Percentiles rank a stretch among this genome's conserved stretches.
These are phyloP conservation scores for Nicotiana tabacum DNA, from an alignment of 257 asterid genomes.

Conservation along the genomic window DNA sequence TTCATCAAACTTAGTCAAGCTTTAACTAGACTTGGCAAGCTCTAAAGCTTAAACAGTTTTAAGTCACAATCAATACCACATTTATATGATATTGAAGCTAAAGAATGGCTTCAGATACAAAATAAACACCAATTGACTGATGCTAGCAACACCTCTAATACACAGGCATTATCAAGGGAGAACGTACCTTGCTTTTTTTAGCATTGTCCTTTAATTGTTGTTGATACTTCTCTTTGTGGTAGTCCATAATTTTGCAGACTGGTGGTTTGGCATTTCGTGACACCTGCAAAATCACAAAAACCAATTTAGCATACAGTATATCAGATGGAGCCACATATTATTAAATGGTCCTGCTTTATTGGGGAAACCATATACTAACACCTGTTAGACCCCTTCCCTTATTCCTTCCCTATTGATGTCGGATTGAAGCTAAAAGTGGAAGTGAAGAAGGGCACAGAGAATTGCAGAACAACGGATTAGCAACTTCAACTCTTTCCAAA, in stretches of 20 bases:
- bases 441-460: not conserved
- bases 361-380: not conserved
- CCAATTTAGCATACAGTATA: constrained; percentile 6
- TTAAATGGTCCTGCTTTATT: not conserved
- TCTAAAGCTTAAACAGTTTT: not conserved
- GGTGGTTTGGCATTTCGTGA: constrained; percentile 55
- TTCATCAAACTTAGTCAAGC: not conserved
- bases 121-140: not conserved
- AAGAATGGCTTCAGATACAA: not conserved
- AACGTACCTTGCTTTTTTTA: constrained; percentile 16
- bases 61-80: not conserved
- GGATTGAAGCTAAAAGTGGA: not conserved
- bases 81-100: not conserved
- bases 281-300: constrained; percentile 50
- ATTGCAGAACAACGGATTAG: not conserved
- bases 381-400: not conserved
- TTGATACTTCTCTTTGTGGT: constrained; percentile 50
- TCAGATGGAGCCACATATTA: constrained; percentile 10
- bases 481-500: not conserved
- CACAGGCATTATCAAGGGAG: not conserved
- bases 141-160: not conserved
- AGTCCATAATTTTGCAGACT: constrained; percentile 79
- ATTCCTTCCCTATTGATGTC: not conserved
- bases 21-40: not conserved
- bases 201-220: constrained; percentile 55